Conservation (phyloP, 805 yeast species). For the Saturnispora kantuleensis region DNA sequence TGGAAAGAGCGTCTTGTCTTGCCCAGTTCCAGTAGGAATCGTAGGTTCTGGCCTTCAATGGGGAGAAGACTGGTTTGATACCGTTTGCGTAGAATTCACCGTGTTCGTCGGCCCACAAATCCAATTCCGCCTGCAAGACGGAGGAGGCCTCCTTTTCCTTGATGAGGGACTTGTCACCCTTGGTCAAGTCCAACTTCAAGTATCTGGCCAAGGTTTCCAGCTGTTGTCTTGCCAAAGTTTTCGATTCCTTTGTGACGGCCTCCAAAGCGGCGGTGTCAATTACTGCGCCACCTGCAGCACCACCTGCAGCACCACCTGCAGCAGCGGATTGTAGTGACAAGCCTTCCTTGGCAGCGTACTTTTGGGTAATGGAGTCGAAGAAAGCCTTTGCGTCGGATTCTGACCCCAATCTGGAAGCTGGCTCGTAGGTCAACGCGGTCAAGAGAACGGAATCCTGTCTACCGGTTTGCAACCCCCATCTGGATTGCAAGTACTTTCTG, state of each 20-base stretch:
- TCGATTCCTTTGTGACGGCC: slow-evolving; percentile 62
- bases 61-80: slow-evolving; percentile 79
- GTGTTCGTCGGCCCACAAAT: slow-evolving; percentile 78
- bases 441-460: slow-evolving; percentile 89
- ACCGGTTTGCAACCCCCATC: slow-evolving; percentile 89
- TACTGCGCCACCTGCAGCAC: slow-evolving; percentile 73
- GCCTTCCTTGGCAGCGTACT: slow-evolving; percentile 79
- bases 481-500: slow-evolving; percentile 81
- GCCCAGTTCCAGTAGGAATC: slow-evolving; percentile 99
- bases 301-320: slow-evolving; percentile 40
- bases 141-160: slow-evolving; percentile 79
- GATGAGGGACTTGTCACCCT: slow-evolving; percentile 78
- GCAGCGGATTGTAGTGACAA: slow-evolving; percentile 62
- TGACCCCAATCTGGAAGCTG: slow-evolving; percentile 74
- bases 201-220: slow-evolving; percentile 91
- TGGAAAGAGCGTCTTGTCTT: slow-evolving; percentile 86
- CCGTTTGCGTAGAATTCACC: slow-evolving; percentile 94
- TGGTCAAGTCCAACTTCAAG: slow-evolving; percentile 82
- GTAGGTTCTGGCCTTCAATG: slow-evolving; percentile 88
- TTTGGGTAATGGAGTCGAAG: slow-evolving; percentile 72
- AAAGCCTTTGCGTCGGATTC: slow-evolving; percentile 87
- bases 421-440: slow-evolving; percentile 80
- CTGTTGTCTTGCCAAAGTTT: slow-evolving; percentile 64
- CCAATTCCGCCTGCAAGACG: slow-evolving; percentile 81
- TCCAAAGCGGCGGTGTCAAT: slow-evolving; percentile 95